phyloP scores from a whole-genome alignment of 176 grass and related monocot genomes.

The Themeda triandra region DNA sequence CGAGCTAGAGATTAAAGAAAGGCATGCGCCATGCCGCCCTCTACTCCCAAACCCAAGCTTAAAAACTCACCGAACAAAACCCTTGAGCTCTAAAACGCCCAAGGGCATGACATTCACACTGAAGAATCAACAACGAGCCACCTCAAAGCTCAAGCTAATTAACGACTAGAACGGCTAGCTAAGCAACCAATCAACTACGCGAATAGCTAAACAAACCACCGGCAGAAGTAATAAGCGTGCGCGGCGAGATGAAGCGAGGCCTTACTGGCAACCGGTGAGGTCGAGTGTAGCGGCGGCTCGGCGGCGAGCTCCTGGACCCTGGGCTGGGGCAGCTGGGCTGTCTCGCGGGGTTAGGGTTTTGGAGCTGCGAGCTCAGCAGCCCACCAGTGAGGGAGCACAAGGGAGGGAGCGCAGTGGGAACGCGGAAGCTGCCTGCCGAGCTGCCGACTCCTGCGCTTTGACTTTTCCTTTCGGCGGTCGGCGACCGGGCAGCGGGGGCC shows the following conservation, averaged over 20 bases:
- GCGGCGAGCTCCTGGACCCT: constrained; percentile 17
- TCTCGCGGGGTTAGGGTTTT: constrained; percentile 42
- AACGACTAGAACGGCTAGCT: neutral
- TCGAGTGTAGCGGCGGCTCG: neutral
- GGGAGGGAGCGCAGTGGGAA: constrained; percentile 12
- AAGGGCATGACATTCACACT: neutral
- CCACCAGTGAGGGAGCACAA: neutral
- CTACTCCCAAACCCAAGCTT: neutral
- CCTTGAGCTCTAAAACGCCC: neutral
- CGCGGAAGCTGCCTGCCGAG: neutral
- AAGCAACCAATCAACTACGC: neutral
- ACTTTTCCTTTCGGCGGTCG: constrained; percentile 27
- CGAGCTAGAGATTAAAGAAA: neutral
- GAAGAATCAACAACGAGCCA: neutral
- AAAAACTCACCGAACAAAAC: neutral
- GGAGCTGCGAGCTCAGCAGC: constrained; percentile 21
- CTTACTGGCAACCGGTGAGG: constrained; percentile 20
- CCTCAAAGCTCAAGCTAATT: neutral
- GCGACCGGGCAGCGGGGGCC: constrained; percentile 4
- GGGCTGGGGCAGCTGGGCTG: neutral
- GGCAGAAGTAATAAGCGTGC: neutral
- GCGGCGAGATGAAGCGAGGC: neutral
- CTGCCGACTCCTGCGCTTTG: constrained; percentile 37
- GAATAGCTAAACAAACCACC: neutral
- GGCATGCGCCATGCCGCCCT: neutral